Evolutionary conservation across 192 early-diverging fungal species (phyloP), one percentile per base, ranked within the genome.

Genomic region (Allomyces macrogynus): DNA sequence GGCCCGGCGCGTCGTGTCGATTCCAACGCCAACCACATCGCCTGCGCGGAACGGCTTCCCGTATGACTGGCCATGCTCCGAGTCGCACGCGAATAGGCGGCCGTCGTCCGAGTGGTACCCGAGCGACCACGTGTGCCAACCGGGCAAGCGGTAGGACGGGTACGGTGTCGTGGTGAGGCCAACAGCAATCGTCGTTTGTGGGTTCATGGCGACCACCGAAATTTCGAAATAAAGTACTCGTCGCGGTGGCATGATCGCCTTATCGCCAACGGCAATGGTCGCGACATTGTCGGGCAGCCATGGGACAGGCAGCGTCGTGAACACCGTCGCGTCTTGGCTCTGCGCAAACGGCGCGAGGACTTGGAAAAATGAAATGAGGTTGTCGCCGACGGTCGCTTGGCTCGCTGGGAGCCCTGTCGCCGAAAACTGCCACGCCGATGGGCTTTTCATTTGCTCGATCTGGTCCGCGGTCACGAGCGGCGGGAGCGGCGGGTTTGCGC

Each of bases 21-120:
- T 72, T 5, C 76, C 76, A 25, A 61, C 42, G 32, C 73, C 75
- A 43, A 77, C 26, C 4, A 73, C 67, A 61, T 70, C 71, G 3
- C 71, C 70, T 25, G 43, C 63, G 16, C 44, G 43, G 43, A 63
- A 71, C 14, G 63, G n/a, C 5, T 32, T 63, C 5, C 27, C 54
- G 44, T 70, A 67, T 40, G 43, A 18, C 26, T 63, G 24, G 10
- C 72, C 73, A 18, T 66, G 68, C n/a, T 70, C 65, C 23, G 69
- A 63, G 22, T 72, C 61, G 23, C 69, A 70, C 26, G 68, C 49
- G 66, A 69, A 80, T 23, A 76, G 24, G 42, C 66, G 64, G 27
- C 75, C 78, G 67, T 80, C 78, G 68, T 80, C 78, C 18, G 63
- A 66, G 63, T 80, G 78, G 63, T 70, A 74, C 10, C 68, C 78